Conservation (phyloP, 306 rosid genomes). For the Fragaria ananassa region DNA sequence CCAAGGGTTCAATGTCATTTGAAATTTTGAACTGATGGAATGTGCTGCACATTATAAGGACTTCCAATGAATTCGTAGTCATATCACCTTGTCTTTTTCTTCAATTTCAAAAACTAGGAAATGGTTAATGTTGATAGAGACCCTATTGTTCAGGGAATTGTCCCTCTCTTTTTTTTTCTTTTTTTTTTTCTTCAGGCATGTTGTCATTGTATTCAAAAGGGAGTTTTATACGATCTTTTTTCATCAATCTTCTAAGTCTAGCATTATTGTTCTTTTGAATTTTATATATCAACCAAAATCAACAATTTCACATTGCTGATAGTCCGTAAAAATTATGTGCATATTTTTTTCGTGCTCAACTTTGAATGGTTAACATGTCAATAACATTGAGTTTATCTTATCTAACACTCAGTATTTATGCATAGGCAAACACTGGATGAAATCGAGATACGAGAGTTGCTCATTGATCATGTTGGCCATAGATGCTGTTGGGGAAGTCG, state of each 20-base stretch:
- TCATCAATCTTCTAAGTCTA: background rate
- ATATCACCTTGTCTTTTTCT: background rate
- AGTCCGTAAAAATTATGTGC: background rate
- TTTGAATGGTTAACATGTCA: background rate
- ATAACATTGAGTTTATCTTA: background rate
- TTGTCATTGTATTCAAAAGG: background rate
- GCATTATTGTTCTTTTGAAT: background rate
- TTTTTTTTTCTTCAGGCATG: too few relatives aligned
- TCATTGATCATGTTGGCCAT: slow-evolving; percentile 93
- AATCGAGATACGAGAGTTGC: slow-evolving; percentile 90
- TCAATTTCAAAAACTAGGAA: background rate
- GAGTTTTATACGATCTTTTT: background rate
- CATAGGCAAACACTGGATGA: slow-evolving; percentile 70
- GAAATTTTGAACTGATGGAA: background rate
- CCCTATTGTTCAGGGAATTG: background rate
- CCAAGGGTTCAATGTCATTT: background rate
- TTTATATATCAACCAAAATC: background rate
- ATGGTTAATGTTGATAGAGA: background rate
- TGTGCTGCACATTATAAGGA: background rate
- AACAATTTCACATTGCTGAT: background rate
- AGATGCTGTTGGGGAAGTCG: slow-evolving; percentile 98
- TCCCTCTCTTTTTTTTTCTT: too few relatives aligned
- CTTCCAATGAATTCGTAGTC: background rate
- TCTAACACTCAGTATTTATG: background rate
- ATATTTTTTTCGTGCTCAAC: background rate